Base-by-base conservation (phyloP, 768 basidiomycete species). In the Pisolithus orientalis region DNA sequence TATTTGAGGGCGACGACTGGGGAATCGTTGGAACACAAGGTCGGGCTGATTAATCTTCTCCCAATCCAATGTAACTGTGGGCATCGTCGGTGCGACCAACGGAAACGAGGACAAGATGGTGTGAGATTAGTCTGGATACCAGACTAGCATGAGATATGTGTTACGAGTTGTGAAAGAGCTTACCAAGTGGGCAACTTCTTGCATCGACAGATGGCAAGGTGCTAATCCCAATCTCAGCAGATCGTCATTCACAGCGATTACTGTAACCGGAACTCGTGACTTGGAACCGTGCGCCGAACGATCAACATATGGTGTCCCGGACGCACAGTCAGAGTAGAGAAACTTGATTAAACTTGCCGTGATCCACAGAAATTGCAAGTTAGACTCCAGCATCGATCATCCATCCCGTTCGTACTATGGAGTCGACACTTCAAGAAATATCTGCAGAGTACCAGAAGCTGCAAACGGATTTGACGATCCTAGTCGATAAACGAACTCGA, bases 1-100 rank as follows among this genome's bases (percentile, higher is more conserved):
- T 17, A 92, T 84, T 24, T 90, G 87, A 7, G 92, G 94, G 58
- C 93, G 73, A 16, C 94, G 84, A 57, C 92, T 93, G 0, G 87
- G 69, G 65, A 93, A 95, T 27, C 78, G 82, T 52, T 84, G 75
- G 51, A 90, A 77, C 34, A 79, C 70, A 24, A 79, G 74, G 28
- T 87, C 78, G 47, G 88, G 84, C 28, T 78, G 78, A 60, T 86
- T 77, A 42, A 94, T 76, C 59, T 83, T 86, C 51, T 53, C 62
- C 78, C 80, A 82, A 59, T 84, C 75, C 53, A 82, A 63, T 53
- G 61, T 68, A 53, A 69, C 55, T 44, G 62, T 50, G 46, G 65
- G 52, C 61, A 71, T 68, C 17, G 32, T 14, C 47, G 31, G 34
- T 47, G 14, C 31, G 17, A 44, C 38, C 14, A 27, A 51, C 38